Base-by-base conservation (phyloP, 768 basidiomycete species). In the Panaeolus papilionaceus region DNA sequence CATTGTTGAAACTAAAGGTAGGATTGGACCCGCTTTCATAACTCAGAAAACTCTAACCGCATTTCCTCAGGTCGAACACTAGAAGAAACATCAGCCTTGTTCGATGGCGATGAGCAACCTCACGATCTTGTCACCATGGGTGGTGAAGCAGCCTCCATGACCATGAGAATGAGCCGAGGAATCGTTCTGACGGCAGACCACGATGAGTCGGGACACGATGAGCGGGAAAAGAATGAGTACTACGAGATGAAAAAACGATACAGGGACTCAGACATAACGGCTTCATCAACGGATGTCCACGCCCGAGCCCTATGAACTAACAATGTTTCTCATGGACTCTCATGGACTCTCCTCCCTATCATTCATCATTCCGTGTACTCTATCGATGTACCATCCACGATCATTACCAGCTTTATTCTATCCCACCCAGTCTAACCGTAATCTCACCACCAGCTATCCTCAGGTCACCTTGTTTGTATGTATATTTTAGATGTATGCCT, bases 41-140 rank as follows among this genome's bases (percentile, higher is more conserved):
- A 49, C 54, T 44, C 12, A 18, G 33, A 39, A 28, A 8, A 23
- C 61, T 0, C 70, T 65, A 42, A 72, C 47, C 66, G 58, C 69
- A 62, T 38, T 49, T 23, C n/a, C 47, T 12, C 62, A 83, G 87
- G 88, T 16, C 83, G 86, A 45, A 92, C 91, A 2, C 80, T 92
- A 38, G 92, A 93, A 75, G 92, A 93, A 75, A 92, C 91, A 0
- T 86, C 91, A 0, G 86, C 85, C 5, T 77, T 92, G 9, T 93
- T 92, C 64, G 92, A 92, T 67, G 89, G 91, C 16, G 85, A 88
- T 61, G 78, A 84, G 33, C 80, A 79, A 39, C 79, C 78, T 33
- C 75, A 79, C 11, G 82, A 84, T 63, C 79, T 89, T 58, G 74
- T 79, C 18, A 77, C 80, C 39, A 81, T 82, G 75, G 86, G 82